Conservation (phyloP, 2,329 filamentous ascomycete genomes). For the Penicillium aurantiogriseum region DNA sequence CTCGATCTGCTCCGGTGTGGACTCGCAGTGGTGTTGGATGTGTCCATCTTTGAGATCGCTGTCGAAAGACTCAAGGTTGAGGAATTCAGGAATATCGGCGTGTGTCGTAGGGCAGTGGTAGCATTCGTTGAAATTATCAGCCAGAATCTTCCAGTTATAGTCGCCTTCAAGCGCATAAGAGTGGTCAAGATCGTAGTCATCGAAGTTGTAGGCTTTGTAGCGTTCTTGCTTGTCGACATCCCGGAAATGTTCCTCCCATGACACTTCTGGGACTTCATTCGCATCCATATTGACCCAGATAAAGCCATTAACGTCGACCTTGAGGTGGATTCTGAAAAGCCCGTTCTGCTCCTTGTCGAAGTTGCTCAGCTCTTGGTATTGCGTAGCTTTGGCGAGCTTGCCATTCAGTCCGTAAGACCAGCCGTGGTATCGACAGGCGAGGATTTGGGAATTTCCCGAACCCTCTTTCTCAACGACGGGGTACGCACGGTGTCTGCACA, state of each 20-base stretch:
- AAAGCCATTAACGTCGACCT: constrained; percentile 24
- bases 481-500: constrained; percentile 24
- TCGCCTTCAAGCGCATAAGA: constrained; percentile 22
- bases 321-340: constrained; percentile 22
- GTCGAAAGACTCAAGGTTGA: constrained; percentile 57
- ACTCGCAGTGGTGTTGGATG: constrained; percentile 53
- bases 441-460: constrained; percentile 21
- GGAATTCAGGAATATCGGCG: constrained; percentile 57
- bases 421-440: constrained; percentile 24
- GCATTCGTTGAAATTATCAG: constrained; percentile 49
- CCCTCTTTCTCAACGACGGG: constrained; percentile 24
- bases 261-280: constrained; percentile 20
- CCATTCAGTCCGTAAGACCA: constrained; percentile 27
- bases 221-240: constrained; percentile 24
- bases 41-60: constrained; percentile 51
- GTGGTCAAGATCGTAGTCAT: constrained; percentile 23
- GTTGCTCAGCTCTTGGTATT: constrained; percentile 17
- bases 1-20: constrained; percentile 50
- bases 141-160: constrained; percentile 27
- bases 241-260: constrained; percentile 24
- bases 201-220: constrained; percentile 22
- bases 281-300: constrained; percentile 26
- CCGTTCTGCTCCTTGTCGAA: constrained; percentile 23
- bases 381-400: constrained; percentile 23
- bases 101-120: constrained; percentile 63